These are phyloP conservation scores for Coniochaeta sp. DNA, from an alignment of 2,329 filamentous ascomycete genomes.

Conservation along the genomic window DNA sequence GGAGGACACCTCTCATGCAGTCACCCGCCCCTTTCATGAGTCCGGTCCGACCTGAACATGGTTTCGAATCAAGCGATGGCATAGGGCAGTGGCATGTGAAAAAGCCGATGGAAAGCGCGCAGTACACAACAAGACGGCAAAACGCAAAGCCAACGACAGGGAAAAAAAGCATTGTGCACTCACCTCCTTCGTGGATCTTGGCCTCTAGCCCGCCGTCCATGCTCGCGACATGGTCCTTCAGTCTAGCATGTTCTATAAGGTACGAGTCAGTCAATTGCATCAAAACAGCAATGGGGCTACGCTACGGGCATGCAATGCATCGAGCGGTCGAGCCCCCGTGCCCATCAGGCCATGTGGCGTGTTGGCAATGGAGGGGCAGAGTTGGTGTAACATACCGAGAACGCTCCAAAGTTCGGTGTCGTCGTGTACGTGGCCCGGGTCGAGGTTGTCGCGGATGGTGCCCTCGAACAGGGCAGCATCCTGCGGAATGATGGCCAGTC, in stretches of 20 bases:
- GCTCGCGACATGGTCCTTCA: slow-evolving; percentile 79
- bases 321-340: neutral
- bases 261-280: slow-evolving; percentile 24
- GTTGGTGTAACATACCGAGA: slow-evolving; percentile 53
- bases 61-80: neutral
- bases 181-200: slow-evolving; percentile 87
- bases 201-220: slow-evolving; percentile 91
- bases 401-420: slow-evolving; percentile 97
- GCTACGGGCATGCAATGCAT: neutral
- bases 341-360: neutral
- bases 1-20: neutral
- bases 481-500: slow-evolving; percentile 94
- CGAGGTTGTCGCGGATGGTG: slow-evolving; percentile 81
- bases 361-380: neutral
- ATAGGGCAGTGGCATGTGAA: slow-evolving; percentile 1
- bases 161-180: slow-evolving; percentile 35
- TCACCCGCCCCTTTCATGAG: neutral
- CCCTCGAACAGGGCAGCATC: slow-evolving; percentile 82
- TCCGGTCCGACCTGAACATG: neutral
- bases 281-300: slow-evolving; percentile 13
- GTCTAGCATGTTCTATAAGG: slow-evolving; percentile 72
- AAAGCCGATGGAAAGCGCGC: slow-evolving; percentile 20
- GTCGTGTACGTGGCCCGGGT: slow-evolving; percentile 90
- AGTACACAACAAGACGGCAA: slow-evolving; percentile 11
- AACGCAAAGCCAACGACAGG: too few species aligned